Conservation (phyloP, 345 rosid genomes). For the Triadica sebifera region DNA sequence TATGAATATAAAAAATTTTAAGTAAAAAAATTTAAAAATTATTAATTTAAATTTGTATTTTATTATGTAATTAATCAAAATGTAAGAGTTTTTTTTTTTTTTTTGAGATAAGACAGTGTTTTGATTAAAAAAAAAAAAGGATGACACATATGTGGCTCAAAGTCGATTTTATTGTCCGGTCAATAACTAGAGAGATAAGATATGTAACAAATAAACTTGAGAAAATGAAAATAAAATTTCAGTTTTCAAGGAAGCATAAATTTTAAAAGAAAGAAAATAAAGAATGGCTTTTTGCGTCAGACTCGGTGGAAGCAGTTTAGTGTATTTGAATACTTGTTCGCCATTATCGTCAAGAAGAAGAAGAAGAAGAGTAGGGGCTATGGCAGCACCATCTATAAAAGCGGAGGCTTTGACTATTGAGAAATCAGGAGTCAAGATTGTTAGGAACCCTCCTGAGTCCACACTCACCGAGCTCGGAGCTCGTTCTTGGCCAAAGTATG, state of each 20-base stretch:
- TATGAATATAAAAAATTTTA: too few species aligned
- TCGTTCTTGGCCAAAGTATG: constrained; percentile 77
- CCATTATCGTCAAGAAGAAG: neutral
- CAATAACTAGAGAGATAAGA: too few species aligned
- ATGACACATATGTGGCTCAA: constrained; percentile 2
- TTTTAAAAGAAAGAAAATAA: neutral
- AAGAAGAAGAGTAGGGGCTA: neutral
- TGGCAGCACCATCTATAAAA: constrained; percentile 32
- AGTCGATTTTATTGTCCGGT: neutral
- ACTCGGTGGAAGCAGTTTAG: neutral
- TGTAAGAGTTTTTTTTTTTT: too few species aligned
- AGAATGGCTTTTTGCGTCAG: constrained; percentile 10
- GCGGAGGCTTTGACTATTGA: constrained; percentile 60
- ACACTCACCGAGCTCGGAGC: constrained; percentile 73
- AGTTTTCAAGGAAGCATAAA: neutral
- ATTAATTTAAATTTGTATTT: too few species aligned
- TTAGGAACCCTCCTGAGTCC: constrained; percentile 70
- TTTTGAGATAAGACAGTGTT: too few species aligned
- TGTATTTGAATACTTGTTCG: neutral
- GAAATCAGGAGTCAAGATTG: constrained; percentile 64
- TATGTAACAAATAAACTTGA: neutral
- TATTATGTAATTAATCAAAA: too few species aligned
- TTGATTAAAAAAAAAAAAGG: too few species aligned
- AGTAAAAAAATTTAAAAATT: too few species aligned
- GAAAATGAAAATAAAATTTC: too few species aligned